Conservation (phyloP, 257 asterid species). For the Lycium ferocissimum region DNA sequence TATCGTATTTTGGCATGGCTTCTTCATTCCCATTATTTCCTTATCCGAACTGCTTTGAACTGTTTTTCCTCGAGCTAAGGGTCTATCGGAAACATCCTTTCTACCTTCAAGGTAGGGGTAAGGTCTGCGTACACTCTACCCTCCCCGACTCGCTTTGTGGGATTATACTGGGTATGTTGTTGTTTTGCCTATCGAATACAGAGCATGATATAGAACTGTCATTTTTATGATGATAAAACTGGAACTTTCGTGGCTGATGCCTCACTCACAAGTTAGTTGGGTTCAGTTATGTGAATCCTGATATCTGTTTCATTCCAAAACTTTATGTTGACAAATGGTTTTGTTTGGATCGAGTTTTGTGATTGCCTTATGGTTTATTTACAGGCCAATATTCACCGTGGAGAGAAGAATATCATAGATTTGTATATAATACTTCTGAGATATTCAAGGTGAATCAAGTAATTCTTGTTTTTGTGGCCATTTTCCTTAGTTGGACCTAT, state of each 20-base stretch:
- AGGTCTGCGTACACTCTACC: no score
- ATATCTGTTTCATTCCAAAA: not conserved
- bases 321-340: not conserved
- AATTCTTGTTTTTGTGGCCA: slow-evolving; percentile 12
- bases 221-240: not conserved
- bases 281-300: not conserved
- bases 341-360: slow-evolving; percentile 9
- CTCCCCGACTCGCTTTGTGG: no score
- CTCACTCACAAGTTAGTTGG: not conserved
- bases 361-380: slow-evolving; percentile 27
- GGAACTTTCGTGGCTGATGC: not conserved
- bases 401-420: slow-evolving; percentile 77
- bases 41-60: no score
- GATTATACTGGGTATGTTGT: no score
- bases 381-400: slow-evolving; percentile 80
- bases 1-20: no score
- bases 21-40: no score
- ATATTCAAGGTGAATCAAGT: slow-evolving; percentile 69
- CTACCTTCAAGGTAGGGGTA: no score
- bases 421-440: slow-evolving; percentile 75
- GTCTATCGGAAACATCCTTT: no score
- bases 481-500: slow-evolving; percentile 25
- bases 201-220: not conserved
- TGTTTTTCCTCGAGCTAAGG: no score
- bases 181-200: no score